Evolutionary conservation across 2,329 filamentous ascomycete species (phyloP), one percentile per base, ranked within the genome.

Genomic region (Trichophyton benhamiae): DNA sequence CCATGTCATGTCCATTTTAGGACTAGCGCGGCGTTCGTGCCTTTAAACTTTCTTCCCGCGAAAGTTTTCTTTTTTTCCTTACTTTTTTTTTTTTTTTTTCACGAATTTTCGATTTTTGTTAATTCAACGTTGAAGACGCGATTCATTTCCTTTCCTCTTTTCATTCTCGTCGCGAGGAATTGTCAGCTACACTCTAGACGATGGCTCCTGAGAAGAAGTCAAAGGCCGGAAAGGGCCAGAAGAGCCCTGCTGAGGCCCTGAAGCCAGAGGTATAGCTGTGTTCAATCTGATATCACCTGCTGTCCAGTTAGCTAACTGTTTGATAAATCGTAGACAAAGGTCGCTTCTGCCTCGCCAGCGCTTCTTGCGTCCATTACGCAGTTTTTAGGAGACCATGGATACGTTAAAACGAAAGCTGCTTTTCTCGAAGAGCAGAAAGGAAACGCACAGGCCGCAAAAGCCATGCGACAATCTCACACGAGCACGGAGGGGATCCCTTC

Each of bases 381-480:
- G 22, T 91, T 90, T 72, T 78, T 91, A 58, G 79, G 80, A 48
- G 80, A 86, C 53, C 80, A 87, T 71, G 81, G 83, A n/a, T 87
- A 88, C 68, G 72, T 78, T 57, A 78, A 79, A 62, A 82, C 87
- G 53, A 82, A 81, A 68, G 76, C 79, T 63, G 81, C 83, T 3
- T 86, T 90, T 68, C 77, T 79, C 67, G 83, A 85, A 70, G 84
- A 89, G 69, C 78, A 80, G 75, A 70, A 78, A 76, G 63, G n/a
- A 66, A 69, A 62, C 68, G 66, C 46, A 64, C 65, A 20, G 65
- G 73, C 55, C 58, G 68, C n/a, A 64, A 72, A 71, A 57, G 69
- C 65, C 6, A 57, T 66, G 49, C 63, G 61, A 42, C 63, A 68
- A 46, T 59, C 62, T 36, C 55, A 58, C 7, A 13, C 58, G 33